Evolutionary conservation across 1,284 basidiomycete species (phyloP).

Genomic region (Microbotryomycetes sp.): DNA sequence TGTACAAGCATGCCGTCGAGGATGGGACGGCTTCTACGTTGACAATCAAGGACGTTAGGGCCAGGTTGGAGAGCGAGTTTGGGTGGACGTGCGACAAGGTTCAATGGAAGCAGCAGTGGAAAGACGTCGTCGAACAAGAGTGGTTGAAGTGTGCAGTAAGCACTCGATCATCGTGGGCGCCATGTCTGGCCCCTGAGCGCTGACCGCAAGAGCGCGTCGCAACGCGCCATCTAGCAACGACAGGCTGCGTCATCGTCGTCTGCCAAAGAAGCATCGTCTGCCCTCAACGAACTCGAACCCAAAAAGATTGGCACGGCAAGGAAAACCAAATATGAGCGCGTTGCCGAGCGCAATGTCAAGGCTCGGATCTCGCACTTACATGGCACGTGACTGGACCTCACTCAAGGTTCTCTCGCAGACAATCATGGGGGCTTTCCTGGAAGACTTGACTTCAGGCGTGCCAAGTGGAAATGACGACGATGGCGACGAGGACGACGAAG

Average conservation of each 20-base stretch:
- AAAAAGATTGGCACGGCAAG: background rate
- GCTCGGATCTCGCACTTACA: background rate
- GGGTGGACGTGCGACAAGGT: background rate
- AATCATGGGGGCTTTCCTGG: background rate
- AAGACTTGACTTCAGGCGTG: background rate
- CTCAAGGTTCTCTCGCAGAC: background rate
- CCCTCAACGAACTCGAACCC: too few relatives aligned
- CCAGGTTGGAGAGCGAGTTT: background rate
- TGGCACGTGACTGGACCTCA: background rate
- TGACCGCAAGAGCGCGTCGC: background rate
- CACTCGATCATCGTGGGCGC: background rate
- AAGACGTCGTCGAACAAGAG: background rate
- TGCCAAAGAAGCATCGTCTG: too few relatives aligned
- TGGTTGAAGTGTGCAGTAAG: background rate
- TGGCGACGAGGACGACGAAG: constrained; percentile 35
- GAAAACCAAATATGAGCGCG: background rate
- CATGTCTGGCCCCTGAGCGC: background rate
- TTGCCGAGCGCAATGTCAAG: background rate
- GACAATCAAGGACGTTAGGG: background rate
- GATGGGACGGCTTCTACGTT: background rate
- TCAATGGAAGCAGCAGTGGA: background rate
- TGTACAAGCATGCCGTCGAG: background rate
- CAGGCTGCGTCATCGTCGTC: background rate
- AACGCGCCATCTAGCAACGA: background rate
- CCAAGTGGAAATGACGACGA: constrained; percentile 43